A percentile compares a stretch with the other conserved stretches of the same genome.
These are phyloP conservation scores for Auxenochlorella pyrenoidosa DNA, from an alignment of 139 green algal genomes.

Conservation along the genomic window DNA sequence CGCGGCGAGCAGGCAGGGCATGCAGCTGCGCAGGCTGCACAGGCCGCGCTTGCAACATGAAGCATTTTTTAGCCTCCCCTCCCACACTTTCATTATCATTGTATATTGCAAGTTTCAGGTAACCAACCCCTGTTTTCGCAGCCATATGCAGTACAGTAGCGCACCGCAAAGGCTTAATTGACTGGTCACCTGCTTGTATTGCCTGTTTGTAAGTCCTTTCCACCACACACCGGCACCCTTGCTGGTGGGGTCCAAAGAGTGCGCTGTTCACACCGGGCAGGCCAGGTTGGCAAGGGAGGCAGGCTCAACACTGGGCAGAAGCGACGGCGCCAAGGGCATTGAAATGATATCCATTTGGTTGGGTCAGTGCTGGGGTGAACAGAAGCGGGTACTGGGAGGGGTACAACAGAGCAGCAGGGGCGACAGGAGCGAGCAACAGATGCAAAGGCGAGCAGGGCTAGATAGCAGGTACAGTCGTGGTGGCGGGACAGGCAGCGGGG, in stretches of 20 bases:
- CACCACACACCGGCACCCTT: not conserved
- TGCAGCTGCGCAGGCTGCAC: not conserved
- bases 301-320: not conserved
- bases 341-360: too few relatives aligned
- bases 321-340: not conserved
- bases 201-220: not conserved
- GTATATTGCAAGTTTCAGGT: not conserved
- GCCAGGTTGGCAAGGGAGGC: not conserved
- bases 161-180: too few relatives aligned
- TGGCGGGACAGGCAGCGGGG: not conserved
- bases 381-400: not conserved
- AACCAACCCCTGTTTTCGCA: not conserved
- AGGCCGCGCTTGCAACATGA: not conserved
- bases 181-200: not conserved
- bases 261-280: not conserved
- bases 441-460: not conserved
- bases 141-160: too few relatives aligned
- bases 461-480: not conserved
- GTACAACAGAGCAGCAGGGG: not conserved
- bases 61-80: not conserved
- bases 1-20: not conserved
- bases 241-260: not conserved
- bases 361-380: not conserved
- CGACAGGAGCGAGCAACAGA: not conserved
- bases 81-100: too few relatives aligned